A percentile compares a stretch with the other conserved stretches of the same genome.
phyloP scores from a whole-genome alignment of 2,329 filamentous ascomycete species.

The Cladorrhinum sp. region DNA sequence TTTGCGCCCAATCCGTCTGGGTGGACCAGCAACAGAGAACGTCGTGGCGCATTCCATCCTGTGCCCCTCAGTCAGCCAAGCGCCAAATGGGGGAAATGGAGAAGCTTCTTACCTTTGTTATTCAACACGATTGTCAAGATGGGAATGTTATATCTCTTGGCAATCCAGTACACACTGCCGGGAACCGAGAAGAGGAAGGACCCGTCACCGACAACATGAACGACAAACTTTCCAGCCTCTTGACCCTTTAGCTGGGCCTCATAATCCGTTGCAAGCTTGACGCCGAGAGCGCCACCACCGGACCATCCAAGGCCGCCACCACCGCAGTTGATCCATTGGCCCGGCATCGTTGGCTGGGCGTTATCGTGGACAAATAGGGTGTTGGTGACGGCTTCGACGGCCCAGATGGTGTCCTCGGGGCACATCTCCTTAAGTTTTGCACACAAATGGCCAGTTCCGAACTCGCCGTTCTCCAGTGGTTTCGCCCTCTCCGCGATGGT shows the following conservation, averaged over 20 bases:
- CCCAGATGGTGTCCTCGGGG: conserved; percentile 61
- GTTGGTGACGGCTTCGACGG: conserved; percentile 72
- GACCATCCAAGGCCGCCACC: conserved; percentile 54
- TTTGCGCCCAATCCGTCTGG: conserved; percentile 53
- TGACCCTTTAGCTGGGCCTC: conserved; percentile 36
- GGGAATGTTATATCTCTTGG: conserved; percentile 45
- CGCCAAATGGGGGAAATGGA: neutral
- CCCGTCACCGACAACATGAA: conserved; percentile 49
- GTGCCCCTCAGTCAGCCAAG: conserved; percentile 2
- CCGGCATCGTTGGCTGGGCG: conserved; percentile 55
- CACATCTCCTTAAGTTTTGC: conserved; percentile 35
- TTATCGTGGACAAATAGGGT: conserved; percentile 65
- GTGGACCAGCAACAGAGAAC: conserved; percentile 55
- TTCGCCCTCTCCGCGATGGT: conserved; percentile 55
- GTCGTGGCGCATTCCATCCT: conserved; percentile 60
- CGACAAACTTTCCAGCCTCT: conserved; percentile 43
- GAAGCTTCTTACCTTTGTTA: conserved; percentile 43
- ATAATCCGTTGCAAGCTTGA: conserved; percentile 45
- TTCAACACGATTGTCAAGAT: conserved; percentile 49
- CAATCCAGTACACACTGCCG: conserved; percentile 48
- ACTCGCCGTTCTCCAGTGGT: conserved; percentile 60
- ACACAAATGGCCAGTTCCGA: conserved; percentile 51
- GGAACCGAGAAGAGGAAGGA: conserved; percentile 49
- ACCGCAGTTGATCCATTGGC: conserved; percentile 52
- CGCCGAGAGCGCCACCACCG: conserved; percentile 48